Percentiles rank a stretch among this genome's conserved stretches.
Evolutionary conservation across 768 basidiomycete species (phyloP).

Genomic region (Trichaptum fuscoviolaceum): DNA sequence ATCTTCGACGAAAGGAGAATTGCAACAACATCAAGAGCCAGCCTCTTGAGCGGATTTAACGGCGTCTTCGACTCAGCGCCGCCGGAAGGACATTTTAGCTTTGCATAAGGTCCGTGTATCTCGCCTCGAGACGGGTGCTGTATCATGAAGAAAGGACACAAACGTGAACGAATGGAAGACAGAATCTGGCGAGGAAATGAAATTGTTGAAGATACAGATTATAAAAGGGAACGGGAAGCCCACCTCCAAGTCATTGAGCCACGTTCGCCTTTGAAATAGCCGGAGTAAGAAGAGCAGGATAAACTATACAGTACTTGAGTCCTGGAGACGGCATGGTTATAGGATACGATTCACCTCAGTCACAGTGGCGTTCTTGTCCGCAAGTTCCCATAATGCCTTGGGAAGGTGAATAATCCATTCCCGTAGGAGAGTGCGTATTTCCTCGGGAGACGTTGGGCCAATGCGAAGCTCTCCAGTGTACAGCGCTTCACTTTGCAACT

Average conservation of each 20-base stretch:
- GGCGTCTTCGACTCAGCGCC: conserved; percentile 10
- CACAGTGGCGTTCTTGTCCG: conserved; percentile 44
- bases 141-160: conserved; percentile 78
- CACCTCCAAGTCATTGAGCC: conserved; percentile 39
- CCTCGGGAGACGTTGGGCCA: conserved; percentile 21
- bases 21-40: conserved; percentile 61
- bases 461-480: conserved; percentile 47
- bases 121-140: conserved; percentile 69
- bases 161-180: conserved; percentile 46
- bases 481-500: conserved; percentile 58
- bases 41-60: conserved; percentile 11
- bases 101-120: conserved; percentile 72
- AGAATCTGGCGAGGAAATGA: conserved; percentile 34
- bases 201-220: conserved; percentile 15
- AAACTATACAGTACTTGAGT: conserved; percentile 26
- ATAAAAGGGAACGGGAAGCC: conserved; percentile 16
- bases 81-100: conserved; percentile 46
- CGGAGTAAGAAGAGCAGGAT: conserved; percentile 64
- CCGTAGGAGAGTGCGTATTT: conserved; percentile 29
- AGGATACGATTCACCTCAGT: conserved; percentile 49
- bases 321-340: neutral
- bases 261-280: conserved; percentile 49
- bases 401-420: conserved; percentile 78
- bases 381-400: conserved; percentile 81
- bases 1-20: conserved; percentile 19